Conservation (phyloP, 352 stramenopile genomes). For the Phytophthora pistaciae region DNA sequence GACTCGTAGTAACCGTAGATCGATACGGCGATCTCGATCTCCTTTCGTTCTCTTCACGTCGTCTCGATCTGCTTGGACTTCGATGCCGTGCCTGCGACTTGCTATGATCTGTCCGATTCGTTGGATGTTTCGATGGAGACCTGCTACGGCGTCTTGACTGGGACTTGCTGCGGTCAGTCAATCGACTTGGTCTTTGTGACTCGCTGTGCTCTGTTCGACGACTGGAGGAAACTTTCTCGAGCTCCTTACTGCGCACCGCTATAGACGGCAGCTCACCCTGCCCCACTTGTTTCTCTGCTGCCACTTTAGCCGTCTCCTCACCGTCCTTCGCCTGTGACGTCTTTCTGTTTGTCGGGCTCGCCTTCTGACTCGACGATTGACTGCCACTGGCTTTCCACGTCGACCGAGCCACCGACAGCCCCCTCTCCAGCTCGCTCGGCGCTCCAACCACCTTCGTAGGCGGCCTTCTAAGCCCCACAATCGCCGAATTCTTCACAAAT, state of each 20-base stretch:
- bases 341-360: neutral
- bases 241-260: too few relatives aligned
- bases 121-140: neutral
- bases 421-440: neutral
- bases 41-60: neutral
- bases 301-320: too few relatives aligned
- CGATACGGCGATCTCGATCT: conserved; percentile 22
- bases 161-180: neutral
- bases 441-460: neutral
- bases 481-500: neutral
- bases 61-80: conserved; percentile 31
- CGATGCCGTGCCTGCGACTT: conserved; percentile 3
- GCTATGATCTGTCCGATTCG: conserved; percentile 4
- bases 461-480: neutral
- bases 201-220: neutral
- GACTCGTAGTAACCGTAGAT: neutral
- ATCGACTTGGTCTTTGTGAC: neutral
- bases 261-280: too few relatives aligned
- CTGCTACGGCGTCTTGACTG: neutral
- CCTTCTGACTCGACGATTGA: neutral
- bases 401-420: neutral
- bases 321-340: neutral
- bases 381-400: neutral
- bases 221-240: neutral
- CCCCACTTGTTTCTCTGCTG: too few relatives aligned